Conservation (phyloP, 208 protist species). For the Trypanosoma mega region DNA sequence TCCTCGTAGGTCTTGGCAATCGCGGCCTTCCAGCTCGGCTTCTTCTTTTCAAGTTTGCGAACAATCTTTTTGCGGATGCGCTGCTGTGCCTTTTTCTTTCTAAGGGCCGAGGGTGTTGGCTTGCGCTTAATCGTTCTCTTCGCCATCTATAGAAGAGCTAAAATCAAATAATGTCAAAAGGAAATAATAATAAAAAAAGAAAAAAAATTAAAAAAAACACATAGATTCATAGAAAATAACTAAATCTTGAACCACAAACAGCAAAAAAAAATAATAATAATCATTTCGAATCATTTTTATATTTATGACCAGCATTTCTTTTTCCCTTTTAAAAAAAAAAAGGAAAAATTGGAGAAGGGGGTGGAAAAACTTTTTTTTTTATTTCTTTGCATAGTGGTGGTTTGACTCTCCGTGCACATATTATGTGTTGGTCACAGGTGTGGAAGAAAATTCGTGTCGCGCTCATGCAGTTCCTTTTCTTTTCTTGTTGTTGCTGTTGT, state of each 20-base stretch:
- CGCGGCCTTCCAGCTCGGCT: constrained; percentile 75
- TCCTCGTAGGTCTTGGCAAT: constrained; percentile 67
- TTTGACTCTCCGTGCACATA: no score
- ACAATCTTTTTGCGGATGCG: constrained; percentile 88
- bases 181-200: constrained; percentile 6
- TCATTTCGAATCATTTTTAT: neutral
- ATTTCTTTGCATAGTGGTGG: constrained; percentile 24
- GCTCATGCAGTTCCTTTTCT: no score
- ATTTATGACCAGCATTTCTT: neutral
- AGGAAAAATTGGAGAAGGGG: neutral
- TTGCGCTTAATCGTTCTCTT: constrained; percentile 76
- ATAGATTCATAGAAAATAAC: constrained; percentile 1
- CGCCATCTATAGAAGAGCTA: constrained; percentile 43
- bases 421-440: no score
- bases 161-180: constrained; percentile 5
- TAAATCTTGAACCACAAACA: neutral
- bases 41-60: constrained; percentile 67
- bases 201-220: neutral
- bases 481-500: no score
- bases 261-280: constrained; percentile 14
- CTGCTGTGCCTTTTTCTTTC: constrained; percentile 86
- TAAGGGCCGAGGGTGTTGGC: constrained; percentile 76
- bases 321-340: constrained; percentile 23
- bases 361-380: constrained; percentile 16
- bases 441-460: no score